These are phyloP conservation scores for Heliocybe sulcata DNA, from an alignment of 1,284 basidiomycete species.

Conservation along the genomic window DNA sequence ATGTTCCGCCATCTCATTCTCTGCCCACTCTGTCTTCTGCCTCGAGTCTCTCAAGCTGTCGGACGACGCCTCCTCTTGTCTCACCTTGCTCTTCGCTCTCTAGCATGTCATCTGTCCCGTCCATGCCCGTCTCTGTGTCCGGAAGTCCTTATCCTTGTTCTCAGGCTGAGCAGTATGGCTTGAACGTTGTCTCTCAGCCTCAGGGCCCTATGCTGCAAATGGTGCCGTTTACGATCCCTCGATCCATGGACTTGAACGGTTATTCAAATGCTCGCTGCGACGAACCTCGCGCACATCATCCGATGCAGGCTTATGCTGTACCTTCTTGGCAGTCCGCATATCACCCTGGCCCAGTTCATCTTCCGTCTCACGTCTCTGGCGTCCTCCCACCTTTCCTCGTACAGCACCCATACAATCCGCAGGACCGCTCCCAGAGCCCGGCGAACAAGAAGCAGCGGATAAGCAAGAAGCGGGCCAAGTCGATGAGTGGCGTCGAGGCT, in stretches of 20 bases:
- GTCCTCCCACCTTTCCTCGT: too few relatives aligned
- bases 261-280: neutral
- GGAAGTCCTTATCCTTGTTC: neutral
- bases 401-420: too few relatives aligned
- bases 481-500: neutral
- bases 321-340: too few relatives aligned
- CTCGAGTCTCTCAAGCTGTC: neutral
- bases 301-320: too few relatives aligned
- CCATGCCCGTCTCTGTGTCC: neutral
- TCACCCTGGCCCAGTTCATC: too few relatives aligned
- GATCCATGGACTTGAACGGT: neutral
- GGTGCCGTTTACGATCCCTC: neutral
- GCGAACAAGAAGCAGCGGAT: neutral
- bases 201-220: neutral
- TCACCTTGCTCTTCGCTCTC: neutral
- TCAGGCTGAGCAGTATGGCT: neutral
- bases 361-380: too few relatives aligned
- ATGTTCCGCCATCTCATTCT: neutral
- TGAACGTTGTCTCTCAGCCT: neutral
- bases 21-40: neutral
- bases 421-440: neutral
- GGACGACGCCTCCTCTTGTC: neutral
- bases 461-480: neutral
- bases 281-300: too few relatives aligned
- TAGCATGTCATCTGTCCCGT: neutral